These are phyloP conservation scores for Madurella fahalii DNA, from an alignment of 2,329 filamentous ascomycete species.

Conservation along the genomic window DNA sequence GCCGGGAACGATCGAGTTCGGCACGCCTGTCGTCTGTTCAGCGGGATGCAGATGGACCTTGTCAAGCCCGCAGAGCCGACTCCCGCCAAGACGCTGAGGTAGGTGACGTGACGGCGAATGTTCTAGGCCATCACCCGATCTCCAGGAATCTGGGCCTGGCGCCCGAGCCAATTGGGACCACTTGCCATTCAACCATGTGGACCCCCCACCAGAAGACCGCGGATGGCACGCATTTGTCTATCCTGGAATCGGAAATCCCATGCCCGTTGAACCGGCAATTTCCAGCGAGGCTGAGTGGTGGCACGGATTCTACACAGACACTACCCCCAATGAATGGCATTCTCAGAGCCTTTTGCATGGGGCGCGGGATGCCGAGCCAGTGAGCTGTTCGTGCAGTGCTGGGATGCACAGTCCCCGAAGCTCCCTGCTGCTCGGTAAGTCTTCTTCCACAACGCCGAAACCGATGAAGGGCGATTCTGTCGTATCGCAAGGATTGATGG, in stretches of 20 bases:
- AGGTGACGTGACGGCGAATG: background rate
- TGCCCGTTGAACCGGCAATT: slow-evolving; percentile 15
- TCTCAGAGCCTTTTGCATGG: slow-evolving; percentile 2
- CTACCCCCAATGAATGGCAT: background rate
- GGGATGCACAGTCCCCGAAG: no score
- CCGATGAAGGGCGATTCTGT: no score
- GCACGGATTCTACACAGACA: background rate
- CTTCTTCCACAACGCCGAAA: no score
- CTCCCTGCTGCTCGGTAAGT: no score
- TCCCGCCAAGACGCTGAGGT: no score
- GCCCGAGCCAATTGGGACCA: slow-evolving; percentile 5
- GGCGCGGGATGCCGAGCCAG: no score
- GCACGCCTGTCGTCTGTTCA: no score
- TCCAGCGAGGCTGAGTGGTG: slow-evolving; percentile 5
- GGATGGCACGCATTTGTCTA: slow-evolving; percentile 11
- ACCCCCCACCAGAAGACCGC: background rate
- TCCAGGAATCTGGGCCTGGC: slow-evolving; percentile 13
- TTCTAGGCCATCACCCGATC: slow-evolving; percentile 18
- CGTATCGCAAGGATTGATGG: no score
- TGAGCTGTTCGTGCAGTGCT: no score
- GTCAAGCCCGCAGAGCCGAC: no score
- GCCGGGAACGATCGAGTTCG: no score
- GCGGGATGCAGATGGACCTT: no score
- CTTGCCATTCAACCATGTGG: background rate
- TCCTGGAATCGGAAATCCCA: slow-evolving; percentile 20